Base-by-base conservation (phyloP, 73 alveolate species). In the Paramecium sonneborni region DNA sequence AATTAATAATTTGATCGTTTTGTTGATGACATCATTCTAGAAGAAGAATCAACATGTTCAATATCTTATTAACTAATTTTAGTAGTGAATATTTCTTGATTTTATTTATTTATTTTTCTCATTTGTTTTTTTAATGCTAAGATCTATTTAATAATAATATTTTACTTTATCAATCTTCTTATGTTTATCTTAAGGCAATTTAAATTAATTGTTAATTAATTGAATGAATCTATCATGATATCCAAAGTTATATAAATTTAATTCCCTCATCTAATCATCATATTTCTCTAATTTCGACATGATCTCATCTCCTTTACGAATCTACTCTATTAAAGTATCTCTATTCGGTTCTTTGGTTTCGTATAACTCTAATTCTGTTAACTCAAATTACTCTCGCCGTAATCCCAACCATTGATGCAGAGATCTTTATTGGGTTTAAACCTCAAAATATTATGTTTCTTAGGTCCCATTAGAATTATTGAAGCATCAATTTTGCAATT, bases 251-350 rank as follows among this genome's bases (percentile, higher is more conserved):
- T 26, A 62, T 62, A 62, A 62, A 62, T 62, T 62, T 62, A 11
- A 14, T 32, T 62, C 84, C 24, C 84, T 62, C 44, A 62, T 62
- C 44, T 62, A 23, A 11, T 62, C 84, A 7, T 62, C 84, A 9
- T 62, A 62, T 11, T 62, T 15, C 84, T 62, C 84, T 30, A 62
- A 26, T 62, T 62, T 62, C 44, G 20, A 11, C 84, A 62, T 62
- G 12, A 62, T 62, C 84, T 62, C 84, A 62, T 62, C 84, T 62
- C 84, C 84, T 4, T 26, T 62, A 62, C 84, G 84, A 62, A 62
- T 62, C 84, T 30, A 26, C 26, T 62, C 84, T 23, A 62, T 24
- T 62, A 12, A 26, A 0, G 48, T 6, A 62, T 62, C 84, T 62
- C 43, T 62, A 62, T 62, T 62, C 6, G 84, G 84, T 62, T 62